phyloP scores from a whole-genome alignment of 139 green algal species.

The Chloropicon primus region DNA sequence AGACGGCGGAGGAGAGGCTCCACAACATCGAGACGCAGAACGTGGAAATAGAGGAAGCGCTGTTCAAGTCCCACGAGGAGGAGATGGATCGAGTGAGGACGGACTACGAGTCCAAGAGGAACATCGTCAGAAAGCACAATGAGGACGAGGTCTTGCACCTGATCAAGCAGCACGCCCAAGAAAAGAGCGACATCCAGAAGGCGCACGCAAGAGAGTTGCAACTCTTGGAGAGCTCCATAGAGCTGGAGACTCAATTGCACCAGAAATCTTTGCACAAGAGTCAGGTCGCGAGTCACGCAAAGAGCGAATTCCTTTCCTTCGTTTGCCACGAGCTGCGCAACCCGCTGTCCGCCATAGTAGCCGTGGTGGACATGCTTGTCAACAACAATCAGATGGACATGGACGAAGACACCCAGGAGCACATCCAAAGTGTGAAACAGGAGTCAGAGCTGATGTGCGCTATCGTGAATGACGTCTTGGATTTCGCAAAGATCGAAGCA shows the following conservation, averaged over 20 bases:
- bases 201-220: slow-evolving; percentile 19
- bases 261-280: slow-evolving; percentile 16
- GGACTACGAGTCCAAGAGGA: not conserved
- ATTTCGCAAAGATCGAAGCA: slow-evolving; percentile 22
- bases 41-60: slow-evolving; percentile 13
- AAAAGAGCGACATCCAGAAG: slow-evolving; percentile 16
- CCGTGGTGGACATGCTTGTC: slow-evolving; percentile 5
- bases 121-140: not conserved
- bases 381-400: not conserved
- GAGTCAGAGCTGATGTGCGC: slow-evolving; percentile 22
- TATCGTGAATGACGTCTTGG: slow-evolving; percentile 28
- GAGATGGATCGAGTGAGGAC: not conserved
- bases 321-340: slow-evolving; percentile 32
- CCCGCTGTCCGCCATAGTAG: slow-evolving; percentile 21
- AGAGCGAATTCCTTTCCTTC: slow-evolving; percentile 24
- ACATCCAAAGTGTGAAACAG: slow-evolving; percentile 25
- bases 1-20: not conserved
- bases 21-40: slow-evolving; percentile 27
- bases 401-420: slow-evolving; percentile 23
- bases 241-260: slow-evolving; percentile 24
- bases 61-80: slow-evolving; percentile 5
- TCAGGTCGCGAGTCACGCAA: slow-evolving; percentile 19
- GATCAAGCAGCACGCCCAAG: not conserved
- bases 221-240: slow-evolving; percentile 13
- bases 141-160: not conserved